A percentile compares a stretch with the other conserved stretches of the same genome.
Conservation (phyloP, 305 asterid genomes). For the Plantago lanceolata region DNA sequence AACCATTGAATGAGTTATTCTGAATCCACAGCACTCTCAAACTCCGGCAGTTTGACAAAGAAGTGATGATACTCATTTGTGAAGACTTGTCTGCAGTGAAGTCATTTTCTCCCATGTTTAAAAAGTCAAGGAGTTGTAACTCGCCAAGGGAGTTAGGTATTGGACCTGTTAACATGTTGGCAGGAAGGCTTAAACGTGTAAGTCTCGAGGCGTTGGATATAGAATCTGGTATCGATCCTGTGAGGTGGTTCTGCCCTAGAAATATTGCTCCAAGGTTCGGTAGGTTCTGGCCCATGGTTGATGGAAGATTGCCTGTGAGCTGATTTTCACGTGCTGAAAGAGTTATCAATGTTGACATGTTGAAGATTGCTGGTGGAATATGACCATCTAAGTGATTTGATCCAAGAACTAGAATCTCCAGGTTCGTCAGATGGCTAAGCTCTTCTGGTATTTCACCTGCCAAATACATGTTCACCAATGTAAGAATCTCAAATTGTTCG, state of each 20-base stretch:
- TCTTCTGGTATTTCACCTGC: slow-evolving; percentile 28
- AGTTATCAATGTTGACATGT: slow-evolving; percentile 27
- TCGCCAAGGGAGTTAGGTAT: slow-evolving; percentile 35
- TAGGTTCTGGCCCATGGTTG: slow-evolving; percentile 28
- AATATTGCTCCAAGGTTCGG: slow-evolving; percentile 33
- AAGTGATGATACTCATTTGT: slow-evolving; percentile 28
- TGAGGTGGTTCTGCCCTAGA: slow-evolving; percentile 28
- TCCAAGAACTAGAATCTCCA: slow-evolving; percentile 25
- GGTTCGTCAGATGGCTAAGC: slow-evolving; percentile 32
- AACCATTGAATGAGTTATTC: slow-evolving; percentile 28
- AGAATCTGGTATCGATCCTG: slow-evolving; percentile 32
- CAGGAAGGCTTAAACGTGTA: slow-evolving; percentile 21
- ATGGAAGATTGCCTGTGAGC: slow-evolving; percentile 32
- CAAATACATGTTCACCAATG: background rate
- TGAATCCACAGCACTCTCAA: slow-evolving; percentile 21
- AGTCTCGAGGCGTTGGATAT: slow-evolving; percentile 39
- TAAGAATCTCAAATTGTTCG: background rate
- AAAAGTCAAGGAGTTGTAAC: slow-evolving; percentile 23
- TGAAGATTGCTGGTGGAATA: slow-evolving; percentile 35
- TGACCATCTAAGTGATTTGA: slow-evolving; percentile 28
- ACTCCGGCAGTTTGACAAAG: slow-evolving; percentile 34
- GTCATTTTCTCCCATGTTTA: slow-evolving; percentile 23
- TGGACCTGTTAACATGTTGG: slow-evolving; percentile 29
- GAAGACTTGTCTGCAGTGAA: slow-evolving; percentile 25
- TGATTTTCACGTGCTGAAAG: slow-evolving; percentile 25